Evolutionary conservation across 2,329 filamentous ascomycete genomes (phyloP).

Genomic region (Scedosporium boydii): DNA sequence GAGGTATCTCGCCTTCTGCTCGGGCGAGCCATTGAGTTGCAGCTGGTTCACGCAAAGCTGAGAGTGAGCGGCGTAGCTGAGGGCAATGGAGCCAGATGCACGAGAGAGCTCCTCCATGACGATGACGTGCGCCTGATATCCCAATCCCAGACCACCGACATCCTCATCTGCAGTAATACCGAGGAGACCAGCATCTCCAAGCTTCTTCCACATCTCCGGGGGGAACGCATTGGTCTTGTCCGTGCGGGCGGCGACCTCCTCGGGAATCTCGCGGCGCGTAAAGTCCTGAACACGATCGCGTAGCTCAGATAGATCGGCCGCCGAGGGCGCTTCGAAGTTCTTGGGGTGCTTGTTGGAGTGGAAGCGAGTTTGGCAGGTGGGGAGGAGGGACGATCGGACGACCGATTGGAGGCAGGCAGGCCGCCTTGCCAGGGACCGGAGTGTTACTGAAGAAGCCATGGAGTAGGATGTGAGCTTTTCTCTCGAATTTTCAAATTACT

Average conservation of each 20-base stretch:
- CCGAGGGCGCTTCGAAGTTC: conserved; percentile 58
- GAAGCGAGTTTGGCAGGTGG: conserved; percentile 26
- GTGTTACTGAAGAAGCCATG: conserved; percentile 12
- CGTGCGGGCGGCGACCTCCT: conserved; percentile 72
- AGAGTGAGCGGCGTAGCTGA: conserved; percentile 92
- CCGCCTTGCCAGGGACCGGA: conserved; percentile 20
- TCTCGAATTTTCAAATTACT: background rate
- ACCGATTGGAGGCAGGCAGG: conserved; percentile 13
- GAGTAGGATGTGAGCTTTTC: background rate
- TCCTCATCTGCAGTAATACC: conserved; percentile 91
- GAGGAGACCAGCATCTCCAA: conserved; percentile 83
- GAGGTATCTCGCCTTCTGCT: conserved; percentile 74
- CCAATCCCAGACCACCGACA: conserved; percentile 81
- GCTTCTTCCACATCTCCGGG: conserved; percentile 81
- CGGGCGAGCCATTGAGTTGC: conserved; percentile 71
- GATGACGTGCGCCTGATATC: conserved; percentile 92
- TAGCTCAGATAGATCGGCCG: conserved; percentile 68
- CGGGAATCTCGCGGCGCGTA: conserved; percentile 74
- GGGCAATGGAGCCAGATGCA: conserved; percentile 71
- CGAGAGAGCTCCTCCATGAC: conserved; percentile 93
- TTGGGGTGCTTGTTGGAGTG: conserved; percentile 51
- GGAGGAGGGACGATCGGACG: conserved; percentile 17
- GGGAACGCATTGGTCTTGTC: conserved; percentile 86
- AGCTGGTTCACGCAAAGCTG: conserved; percentile 96
- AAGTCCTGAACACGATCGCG: conserved; percentile 84